These are phyloP conservation scores for Salix arbutifolia DNA, from an alignment of 345 rosid genomes.

Conservation along the genomic window DNA sequence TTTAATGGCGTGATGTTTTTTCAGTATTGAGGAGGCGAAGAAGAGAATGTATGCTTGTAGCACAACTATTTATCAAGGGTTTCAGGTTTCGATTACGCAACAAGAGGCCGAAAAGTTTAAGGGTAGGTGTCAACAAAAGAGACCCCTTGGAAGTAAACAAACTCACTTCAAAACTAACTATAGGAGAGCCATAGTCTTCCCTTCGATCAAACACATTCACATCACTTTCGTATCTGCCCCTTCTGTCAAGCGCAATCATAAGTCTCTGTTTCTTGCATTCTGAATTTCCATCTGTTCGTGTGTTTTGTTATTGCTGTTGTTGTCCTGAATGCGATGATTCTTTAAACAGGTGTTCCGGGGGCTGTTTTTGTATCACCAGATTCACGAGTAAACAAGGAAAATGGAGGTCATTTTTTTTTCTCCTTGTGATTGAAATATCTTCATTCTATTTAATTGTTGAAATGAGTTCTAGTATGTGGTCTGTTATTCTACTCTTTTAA, in stretches of 20 bases:
- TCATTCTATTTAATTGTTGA: background rate
- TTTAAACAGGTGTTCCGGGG: constrained; percentile 61
- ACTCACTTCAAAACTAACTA: no score
- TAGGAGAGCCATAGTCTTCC: no score
- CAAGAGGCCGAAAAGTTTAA: constrained; percentile 72
- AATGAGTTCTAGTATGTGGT: background rate
- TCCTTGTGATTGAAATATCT: background rate
- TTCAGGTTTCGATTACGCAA: constrained; percentile 90
- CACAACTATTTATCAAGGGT: constrained; percentile 88
- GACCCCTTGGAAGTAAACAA: no score
- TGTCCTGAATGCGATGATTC: background rate
- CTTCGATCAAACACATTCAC: no score
- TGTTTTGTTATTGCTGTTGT: background rate
- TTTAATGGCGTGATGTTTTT: constrained; percentile 12
- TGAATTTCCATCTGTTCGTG: background rate
- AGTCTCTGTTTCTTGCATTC: background rate
- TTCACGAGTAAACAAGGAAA: constrained; percentile 78
- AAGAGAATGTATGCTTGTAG: constrained; percentile 87
- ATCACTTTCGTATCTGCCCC: background rate
- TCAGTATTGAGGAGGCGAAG: constrained; percentile 85
- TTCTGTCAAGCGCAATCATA: background rate
- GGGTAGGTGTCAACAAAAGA: constrained; percentile 20
- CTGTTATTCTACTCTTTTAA: background rate
- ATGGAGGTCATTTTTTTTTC: constrained; percentile 66
- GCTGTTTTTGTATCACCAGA: constrained; percentile 87